A percentile compares a stretch with the other conserved stretches of the same genome.
phyloP scores from a whole-genome alignment of 129 eudicot species.

The Dittrichia graveolens region DNA sequence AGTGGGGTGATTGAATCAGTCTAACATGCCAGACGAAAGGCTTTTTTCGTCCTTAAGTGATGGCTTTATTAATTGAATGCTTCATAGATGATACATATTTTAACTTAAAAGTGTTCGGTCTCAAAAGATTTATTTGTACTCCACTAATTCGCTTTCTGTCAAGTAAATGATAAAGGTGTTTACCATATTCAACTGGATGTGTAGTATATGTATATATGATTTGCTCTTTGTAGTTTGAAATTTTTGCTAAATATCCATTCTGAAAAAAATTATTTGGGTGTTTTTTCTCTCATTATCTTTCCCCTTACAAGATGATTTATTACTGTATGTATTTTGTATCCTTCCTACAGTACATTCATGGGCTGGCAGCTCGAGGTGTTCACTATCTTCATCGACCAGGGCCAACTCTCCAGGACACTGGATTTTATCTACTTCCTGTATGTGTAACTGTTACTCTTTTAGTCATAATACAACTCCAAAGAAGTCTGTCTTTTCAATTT shows the following conservation, averaged over 20 bases:
- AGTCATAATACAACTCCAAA: no score
- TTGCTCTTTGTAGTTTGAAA: no score
- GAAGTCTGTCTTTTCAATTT: no score
- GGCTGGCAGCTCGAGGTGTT: constrained; percentile 92
- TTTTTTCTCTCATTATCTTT: no score
- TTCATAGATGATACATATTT: constrained; percentile 13
- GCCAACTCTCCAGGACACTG: constrained; percentile 81
- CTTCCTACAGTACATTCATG: constrained; percentile 80
- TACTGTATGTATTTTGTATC: background rate
- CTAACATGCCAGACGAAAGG: no score
- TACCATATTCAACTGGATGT: constrained; percentile 19
- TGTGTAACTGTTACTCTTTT: constrained; percentile 9
- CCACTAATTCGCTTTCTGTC: constrained; percentile 20
- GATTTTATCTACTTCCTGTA: constrained; percentile 93
- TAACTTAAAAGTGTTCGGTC: constrained; percentile 10
- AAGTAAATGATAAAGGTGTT: constrained; percentile 24
- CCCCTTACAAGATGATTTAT: no score
- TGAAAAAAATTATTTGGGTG: no score
- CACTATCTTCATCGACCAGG: constrained; percentile 97
- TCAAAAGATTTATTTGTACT: constrained; percentile 21
- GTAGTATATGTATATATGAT: no score
- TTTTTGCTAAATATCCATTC: no score
- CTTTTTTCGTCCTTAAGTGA: constrained; percentile 1
- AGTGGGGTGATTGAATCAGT: no score
- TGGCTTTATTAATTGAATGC: constrained; percentile 9